These are phyloP conservation scores for Metarhizium anisopliae DNA, from an alignment of 2,329 filamentous ascomycete species.

Conservation along the genomic window DNA sequence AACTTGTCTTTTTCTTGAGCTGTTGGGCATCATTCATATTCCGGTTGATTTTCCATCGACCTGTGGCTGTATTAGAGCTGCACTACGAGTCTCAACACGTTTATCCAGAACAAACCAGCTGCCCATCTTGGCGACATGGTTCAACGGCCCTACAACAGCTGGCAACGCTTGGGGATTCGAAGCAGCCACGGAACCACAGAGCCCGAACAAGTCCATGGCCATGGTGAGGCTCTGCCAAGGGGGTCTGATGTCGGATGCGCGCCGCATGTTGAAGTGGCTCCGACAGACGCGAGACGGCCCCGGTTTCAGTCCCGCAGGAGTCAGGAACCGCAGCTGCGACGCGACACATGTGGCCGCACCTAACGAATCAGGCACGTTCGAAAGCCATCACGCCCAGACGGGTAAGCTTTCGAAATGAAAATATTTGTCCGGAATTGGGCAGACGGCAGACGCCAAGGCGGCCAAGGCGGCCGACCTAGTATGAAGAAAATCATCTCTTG, in stretches of 20 bases:
- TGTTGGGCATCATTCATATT: too few species aligned
- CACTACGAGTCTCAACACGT: too few species aligned
- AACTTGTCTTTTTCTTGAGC: too few species aligned
- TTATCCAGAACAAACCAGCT: too few species aligned
- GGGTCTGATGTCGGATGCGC: slow-evolving; percentile 9
- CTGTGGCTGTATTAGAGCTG: background rate
- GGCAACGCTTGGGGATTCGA: too few species aligned
- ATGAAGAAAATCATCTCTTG: background rate
- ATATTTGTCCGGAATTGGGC: background rate
- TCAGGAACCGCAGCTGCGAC: background rate
- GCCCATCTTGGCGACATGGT: too few species aligned
- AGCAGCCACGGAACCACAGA: too few species aligned
- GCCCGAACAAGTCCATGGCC: slow-evolving; percentile 2
- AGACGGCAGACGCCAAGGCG: too few species aligned
- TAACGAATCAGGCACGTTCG: background rate
- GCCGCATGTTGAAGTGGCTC: slow-evolving; percentile 20
- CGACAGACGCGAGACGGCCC: slow-evolving; percentile 23
- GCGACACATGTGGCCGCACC: background rate
- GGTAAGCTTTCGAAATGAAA: background rate
- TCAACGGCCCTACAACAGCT: too few species aligned
- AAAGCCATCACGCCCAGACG: background rate
- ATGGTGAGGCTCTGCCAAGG: background rate
- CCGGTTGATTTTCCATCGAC: background rate
- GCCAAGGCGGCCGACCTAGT: too few species aligned
- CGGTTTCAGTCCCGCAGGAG: slow-evolving; percentile 18